phyloP scores from a whole-genome alignment of 352 stramenopile genomes.

The Globisporangium solare region DNA sequence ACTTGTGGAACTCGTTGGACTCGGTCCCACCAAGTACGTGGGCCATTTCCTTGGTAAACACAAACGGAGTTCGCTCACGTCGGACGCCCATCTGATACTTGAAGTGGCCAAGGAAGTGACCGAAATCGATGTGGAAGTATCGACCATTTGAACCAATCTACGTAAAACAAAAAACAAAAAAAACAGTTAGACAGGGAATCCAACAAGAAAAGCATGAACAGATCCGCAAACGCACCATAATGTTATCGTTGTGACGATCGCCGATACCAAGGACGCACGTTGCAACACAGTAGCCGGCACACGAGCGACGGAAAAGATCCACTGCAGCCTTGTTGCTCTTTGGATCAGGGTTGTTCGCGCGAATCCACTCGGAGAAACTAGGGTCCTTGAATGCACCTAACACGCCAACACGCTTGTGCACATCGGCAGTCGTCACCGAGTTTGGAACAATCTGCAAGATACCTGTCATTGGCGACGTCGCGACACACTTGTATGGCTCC shows the following conservation, averaged over 20 bases:
- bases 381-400: conserved; percentile 82
- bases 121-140: conserved; percentile 90
- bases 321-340: conserved; percentile 60
- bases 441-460: conserved; percentile 91
- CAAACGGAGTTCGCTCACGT: conserved; percentile 82
- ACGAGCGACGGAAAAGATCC: conserved; percentile 86
- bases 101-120: conserved; percentile 84
- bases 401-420: conserved; percentile 81
- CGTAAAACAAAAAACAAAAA: conserved; percentile 2
- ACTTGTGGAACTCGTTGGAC: conserved; percentile 66
- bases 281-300: conserved; percentile 91
- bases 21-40: conserved; percentile 79
- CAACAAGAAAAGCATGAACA: not conserved
- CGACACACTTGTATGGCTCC: conserved; percentile 90
- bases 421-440: conserved; percentile 92
- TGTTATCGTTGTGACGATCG: conserved; percentile 95
- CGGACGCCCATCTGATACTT: conserved; percentile 87
- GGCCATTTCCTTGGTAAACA: conserved; percentile 88
- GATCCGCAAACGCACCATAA: conserved; percentile 78
- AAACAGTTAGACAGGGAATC: not conserved
- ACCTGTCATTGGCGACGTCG: conserved; percentile 87
- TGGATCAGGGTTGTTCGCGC: conserved; percentile 67
- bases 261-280: conserved; percentile 94
- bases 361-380: conserved; percentile 83
- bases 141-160: conserved; percentile 68